Percentiles rank a stretch among this genome's conserved stretches.
Conservation (phyloP, 2,329 filamentous ascomycete species). For the Gyromitra esculenta region DNA sequence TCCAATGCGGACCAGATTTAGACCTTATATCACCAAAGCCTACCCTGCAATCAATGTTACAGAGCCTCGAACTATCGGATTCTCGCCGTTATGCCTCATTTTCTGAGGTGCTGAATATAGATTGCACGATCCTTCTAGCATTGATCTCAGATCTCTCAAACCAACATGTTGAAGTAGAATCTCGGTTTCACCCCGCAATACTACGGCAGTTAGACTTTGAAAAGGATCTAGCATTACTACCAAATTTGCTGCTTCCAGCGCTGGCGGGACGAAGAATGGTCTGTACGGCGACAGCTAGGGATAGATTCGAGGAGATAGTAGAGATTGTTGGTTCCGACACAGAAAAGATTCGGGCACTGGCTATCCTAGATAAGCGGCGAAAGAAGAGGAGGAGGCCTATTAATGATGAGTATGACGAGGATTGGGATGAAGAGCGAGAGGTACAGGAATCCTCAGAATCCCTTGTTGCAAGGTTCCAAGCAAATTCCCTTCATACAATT, state of each 20-base stretch:
- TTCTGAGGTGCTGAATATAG: conserved; percentile 67
- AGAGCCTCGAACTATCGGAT: conserved; percentile 57
- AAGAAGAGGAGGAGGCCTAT: conserved; percentile 49
- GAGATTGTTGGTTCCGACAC: conserved; percentile 70
- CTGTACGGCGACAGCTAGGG: conserved; percentile 73
- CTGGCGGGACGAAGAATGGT: conserved; percentile 69
- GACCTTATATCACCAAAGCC: conserved; percentile 55
- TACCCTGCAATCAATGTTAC: conserved; percentile 55
- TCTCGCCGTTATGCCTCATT: conserved; percentile 61
- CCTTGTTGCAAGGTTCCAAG: conserved; percentile 57
- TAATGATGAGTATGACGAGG: conserved; percentile 22
- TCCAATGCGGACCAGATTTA: conserved; percentile 53
- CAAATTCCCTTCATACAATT: conserved; percentile 61
- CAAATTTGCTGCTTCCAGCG: conserved; percentile 71
- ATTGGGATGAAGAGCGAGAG: conserved; percentile 48
- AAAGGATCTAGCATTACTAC: conserved; percentile 68
- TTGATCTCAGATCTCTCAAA: conserved; percentile 79
- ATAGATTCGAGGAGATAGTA: conserved; percentile 74
- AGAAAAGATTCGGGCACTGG: conserved; percentile 69
- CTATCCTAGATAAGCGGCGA: conserved; percentile 65
- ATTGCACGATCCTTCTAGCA: conserved; percentile 76
- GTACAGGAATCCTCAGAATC: conserved; percentile 5
- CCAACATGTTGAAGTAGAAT: conserved; percentile 59
- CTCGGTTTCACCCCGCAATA: conserved; percentile 68
- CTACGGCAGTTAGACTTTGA: conserved; percentile 73